phyloP scores from a whole-genome alignment of 2,329 filamentous ascomycete genomes.

The Apiospora phragmitis region DNA sequence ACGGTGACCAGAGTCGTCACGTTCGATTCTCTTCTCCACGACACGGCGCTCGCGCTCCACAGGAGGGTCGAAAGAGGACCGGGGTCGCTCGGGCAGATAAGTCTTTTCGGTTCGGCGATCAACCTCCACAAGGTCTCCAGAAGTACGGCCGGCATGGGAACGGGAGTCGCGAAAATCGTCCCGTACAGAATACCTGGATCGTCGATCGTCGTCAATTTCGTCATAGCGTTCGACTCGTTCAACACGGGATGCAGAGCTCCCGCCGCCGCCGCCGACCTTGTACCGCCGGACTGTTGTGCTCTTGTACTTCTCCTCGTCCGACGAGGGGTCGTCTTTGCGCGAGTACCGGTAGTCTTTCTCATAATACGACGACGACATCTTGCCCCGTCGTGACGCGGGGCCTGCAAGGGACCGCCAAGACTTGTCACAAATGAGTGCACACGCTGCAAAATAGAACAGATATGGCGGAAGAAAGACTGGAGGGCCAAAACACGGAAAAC shows the following conservation, averaged over 20 bases:
- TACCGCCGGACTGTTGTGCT: conserved; percentile 31
- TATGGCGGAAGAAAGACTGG: not conserved
- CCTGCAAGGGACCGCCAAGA: not conserved
- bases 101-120: conserved; percentile 43
- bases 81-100: conserved; percentile 49
- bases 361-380: conserved; percentile 17
- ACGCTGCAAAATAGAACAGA: not conserved
- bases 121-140: conserved; percentile 42
- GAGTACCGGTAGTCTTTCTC: conserved; percentile 17
- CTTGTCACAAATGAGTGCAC: not conserved
- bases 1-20: conserved; percentile 17
- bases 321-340: conserved; percentile 19
- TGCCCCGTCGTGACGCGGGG: conserved; percentile 4
- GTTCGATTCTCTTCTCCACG: conserved; percentile 34
- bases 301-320: conserved; percentile 30
- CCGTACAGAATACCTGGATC: conserved; percentile 40
- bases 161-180: conserved; percentile 15
- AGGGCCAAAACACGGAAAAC: not conserved
- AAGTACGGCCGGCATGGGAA: conserved; percentile 35
- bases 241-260: conserved; percentile 21
- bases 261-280: conserved; percentile 31
- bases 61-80: conserved; percentile 48
- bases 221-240: conserved; percentile 36
- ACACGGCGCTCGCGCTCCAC: conserved; percentile 27
- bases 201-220: conserved; percentile 47